phyloP scores from a whole-genome alignment of 23 red algal genomes.

The Cyanidiococcus yangmingshanensis region DNA sequence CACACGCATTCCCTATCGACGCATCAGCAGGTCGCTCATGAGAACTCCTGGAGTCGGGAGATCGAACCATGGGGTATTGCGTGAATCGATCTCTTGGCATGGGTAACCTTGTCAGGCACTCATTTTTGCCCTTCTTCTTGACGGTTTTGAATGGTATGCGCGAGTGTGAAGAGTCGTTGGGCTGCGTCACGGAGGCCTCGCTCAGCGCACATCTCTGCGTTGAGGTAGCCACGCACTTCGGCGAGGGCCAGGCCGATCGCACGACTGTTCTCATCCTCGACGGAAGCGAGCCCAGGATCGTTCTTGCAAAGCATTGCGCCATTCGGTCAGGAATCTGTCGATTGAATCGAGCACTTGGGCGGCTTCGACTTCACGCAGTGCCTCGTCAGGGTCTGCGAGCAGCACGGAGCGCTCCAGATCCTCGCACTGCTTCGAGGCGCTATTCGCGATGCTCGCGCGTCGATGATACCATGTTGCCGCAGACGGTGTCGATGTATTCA shows the following conservation, averaged over 20 bases:
- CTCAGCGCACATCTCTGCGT: conserved; percentile 13
- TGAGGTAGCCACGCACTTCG: conserved; percentile 16
- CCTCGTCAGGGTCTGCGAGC: conserved; percentile 6
- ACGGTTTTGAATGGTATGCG: not conserved
- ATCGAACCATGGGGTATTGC: too few species aligned
- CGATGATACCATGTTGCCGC: conserved; percentile 11
- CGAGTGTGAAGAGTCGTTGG: not conserved
- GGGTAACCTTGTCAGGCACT: too few species aligned
- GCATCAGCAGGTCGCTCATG: too few species aligned
- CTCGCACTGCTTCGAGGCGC: conserved; percentile 15
- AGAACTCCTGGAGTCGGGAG: too few species aligned
- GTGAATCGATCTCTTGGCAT: too few species aligned
- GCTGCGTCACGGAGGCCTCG: conserved; percentile 1
- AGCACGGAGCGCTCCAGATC: conserved; percentile 16
- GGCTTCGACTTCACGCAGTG: not conserved
- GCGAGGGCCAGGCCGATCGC: conserved; percentile 10
- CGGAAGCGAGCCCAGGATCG: not conserved
- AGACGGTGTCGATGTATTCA: conserved; percentile 4
- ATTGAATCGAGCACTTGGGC: not conserved
- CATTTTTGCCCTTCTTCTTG: too few species aligned
- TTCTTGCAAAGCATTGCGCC: conserved; percentile 8
- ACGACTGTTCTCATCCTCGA: conserved; percentile 19
- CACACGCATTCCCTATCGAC: too few species aligned
- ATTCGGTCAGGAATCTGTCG: not conserved
- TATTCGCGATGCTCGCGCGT: not conserved